Evolutionary conservation across 148 eudicot species (phyloP), one percentile per base, ranked within the genome.

Genomic region (Diospyros lotus): DNA sequence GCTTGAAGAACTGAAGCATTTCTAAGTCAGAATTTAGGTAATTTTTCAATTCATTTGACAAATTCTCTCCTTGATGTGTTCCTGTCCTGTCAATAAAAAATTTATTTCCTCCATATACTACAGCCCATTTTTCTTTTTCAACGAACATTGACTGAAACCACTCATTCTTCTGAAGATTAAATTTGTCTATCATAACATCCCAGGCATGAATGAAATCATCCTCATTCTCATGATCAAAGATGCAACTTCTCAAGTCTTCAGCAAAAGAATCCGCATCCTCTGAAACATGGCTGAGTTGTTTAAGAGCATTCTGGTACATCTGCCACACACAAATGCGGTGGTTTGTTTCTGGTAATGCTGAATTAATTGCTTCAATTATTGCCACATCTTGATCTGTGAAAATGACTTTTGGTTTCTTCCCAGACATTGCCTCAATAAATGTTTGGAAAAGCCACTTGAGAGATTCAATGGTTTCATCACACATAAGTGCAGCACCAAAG

Each of bases 401-500:
- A 48, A 77, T 63, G 38, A 54, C 51, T 77, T 77, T 70, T 61
- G 79, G 79, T 64, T 77, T 77, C 73, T 70, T 77, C 53, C 79
- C 56, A 28, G 69, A 69, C 69, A 70, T 70, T 69, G 74, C 58
- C 55, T 77, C 74, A 11, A 77, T 14, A 11, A 70, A 62, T 12
- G 79, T 69, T 63, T 41, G 73, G 43, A 77, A 70, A 61, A 77
- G 74, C 79, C 79, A 77, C 79, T 63, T 62, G 13, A 77, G 9
- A 53, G 79, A 77, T 52, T 69, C 74, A 63, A 69, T 50, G 40
- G 68, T 76, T 68, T 60, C 73, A 41, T 77, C 79, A 70, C 70
- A 77, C 74, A 77, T 50, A 50, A 77, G 63, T 42, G 79, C 79
- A 69, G 79, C 61, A 53, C 79, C 79, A 77, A 77, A 70, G n/a